phyloP scores from a whole-genome alignment of 2,329 filamentous ascomycete species.

The Beauveria caledonica region DNA sequence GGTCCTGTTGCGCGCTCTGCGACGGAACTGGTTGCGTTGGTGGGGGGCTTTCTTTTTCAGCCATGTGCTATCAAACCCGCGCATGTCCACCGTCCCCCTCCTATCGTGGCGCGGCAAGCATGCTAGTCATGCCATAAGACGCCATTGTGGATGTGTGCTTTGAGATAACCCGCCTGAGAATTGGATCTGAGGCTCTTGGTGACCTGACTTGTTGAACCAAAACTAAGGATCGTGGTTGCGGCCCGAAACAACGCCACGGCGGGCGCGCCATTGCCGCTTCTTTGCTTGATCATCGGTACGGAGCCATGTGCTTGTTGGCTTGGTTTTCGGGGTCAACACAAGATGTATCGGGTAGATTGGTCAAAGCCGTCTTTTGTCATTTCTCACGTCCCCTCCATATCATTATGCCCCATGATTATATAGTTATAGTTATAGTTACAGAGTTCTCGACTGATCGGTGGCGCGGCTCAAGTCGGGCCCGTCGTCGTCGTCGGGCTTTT shows the following conservation, averaged over 20 bases:
- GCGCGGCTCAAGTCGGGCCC: background rate
- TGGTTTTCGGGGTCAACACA: background rate
- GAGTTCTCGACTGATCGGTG: background rate
- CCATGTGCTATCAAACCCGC: background rate
- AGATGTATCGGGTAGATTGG: background rate
- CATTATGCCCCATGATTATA: too few species aligned
- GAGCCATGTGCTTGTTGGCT: background rate
- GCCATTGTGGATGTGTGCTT: background rate
- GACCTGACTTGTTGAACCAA: background rate
- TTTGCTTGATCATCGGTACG: background rate
- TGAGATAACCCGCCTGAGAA: background rate
- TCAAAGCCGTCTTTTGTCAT: background rate
- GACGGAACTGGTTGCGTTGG: background rate
- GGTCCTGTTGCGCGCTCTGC: background rate
- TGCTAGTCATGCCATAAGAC: background rate
- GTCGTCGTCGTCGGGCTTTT: background rate
- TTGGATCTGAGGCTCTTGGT: background rate
- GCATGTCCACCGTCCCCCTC: too few species aligned
- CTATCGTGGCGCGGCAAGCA: too few species aligned
- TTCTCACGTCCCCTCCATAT: background rate
- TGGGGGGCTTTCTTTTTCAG: background rate
- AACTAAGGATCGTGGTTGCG: background rate
- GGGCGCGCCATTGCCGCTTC: background rate
- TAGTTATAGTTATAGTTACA: background rate
- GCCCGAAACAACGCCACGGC: slow-evolving; percentile 1